Base-by-base conservation (phyloP, 306 rosid genomes). In the Prunus salicina region DNA sequence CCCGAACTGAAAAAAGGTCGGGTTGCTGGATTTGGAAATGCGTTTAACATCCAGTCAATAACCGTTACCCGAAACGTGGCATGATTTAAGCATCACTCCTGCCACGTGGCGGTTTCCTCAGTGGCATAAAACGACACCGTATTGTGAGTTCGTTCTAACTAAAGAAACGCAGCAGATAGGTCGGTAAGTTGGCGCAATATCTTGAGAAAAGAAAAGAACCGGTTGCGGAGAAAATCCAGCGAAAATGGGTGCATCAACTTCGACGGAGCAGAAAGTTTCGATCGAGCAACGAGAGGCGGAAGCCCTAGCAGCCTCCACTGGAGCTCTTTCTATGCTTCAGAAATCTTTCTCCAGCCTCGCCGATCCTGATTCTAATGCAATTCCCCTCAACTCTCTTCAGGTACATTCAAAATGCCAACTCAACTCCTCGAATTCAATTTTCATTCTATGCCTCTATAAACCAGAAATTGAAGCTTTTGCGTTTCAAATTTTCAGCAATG, bases 301-400 rank as follows among this genome's bases (percentile, higher is more conserved):
- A 81, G 14, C 71, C 66, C 66, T 84, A 38, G 96, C 97, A 10
- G 78, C 90, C 45, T 90, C 97, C 56, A 82, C 82, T 13, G 97
- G 98, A 53, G 93, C 90, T 85, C 96, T 95, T 65, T 90, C 93
- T 13, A 28, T 87, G 73, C 97, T 95, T 74, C 88, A 88, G 62
- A 85, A 77, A 70, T 84, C 88, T 32, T 95, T 95, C 86, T 85
- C 93, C 67, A 77, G 84, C 25, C 86, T 95, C 55, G 85, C 88
- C 22, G 79, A 85, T 80, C 88, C 92, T 58, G 84, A 92, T 51
- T 82, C 88, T 9, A 74, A 79, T 65, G 76, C 83, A 45, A 68
- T 92, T 66, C 87, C 96, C n/a, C 34, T 74, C 7, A 76, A 86
- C 56, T 83, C 80, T 56, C 81, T 95, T 0, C 84, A 80, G 93